These are phyloP conservation scores for Alisma plantagoaquatica DNA, from an alignment of 106 monocot species.

Conservation along the genomic window DNA sequence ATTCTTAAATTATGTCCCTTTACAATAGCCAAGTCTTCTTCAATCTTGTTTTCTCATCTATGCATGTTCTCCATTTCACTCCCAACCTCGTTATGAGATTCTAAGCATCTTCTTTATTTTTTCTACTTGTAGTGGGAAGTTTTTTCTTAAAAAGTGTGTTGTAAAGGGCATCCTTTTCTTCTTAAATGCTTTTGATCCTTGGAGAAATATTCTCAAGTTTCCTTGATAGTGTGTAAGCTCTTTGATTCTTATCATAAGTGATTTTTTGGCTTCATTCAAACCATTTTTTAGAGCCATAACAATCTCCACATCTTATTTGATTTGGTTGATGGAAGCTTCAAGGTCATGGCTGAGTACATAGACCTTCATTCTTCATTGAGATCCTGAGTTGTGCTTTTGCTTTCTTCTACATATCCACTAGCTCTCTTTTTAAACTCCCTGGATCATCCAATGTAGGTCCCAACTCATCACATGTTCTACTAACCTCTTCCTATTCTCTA, in stretches of 20 bases:
- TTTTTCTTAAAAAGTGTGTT: conserved; percentile 54
- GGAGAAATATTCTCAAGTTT: conserved; percentile 55
- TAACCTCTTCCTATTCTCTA: conserved; percentile 38
- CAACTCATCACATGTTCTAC: conserved; percentile 30
- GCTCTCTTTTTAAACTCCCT: conserved; percentile 55
- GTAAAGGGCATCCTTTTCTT: conserved; percentile 69
- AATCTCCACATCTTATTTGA: conserved; percentile 42
- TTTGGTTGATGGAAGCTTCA: conserved; percentile 37
- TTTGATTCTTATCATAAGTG: conserved; percentile 68
- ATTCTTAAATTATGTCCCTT: conserved; percentile 78
- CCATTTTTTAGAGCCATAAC: conserved; percentile 45
- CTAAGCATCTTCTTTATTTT: conserved; percentile 82
- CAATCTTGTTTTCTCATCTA: conserved; percentile 45
- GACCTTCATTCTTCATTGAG: conserved; percentile 52
- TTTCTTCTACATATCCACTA: conserved; percentile 46
- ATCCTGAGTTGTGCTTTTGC: conserved; percentile 24
- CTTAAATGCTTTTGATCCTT: conserved; percentile 37
- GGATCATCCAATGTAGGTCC: conserved; percentile 29
- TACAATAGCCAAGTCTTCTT: conserved; percentile 70
- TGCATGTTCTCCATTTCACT: conserved; percentile 52
- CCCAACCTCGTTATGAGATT: conserved; percentile 45
- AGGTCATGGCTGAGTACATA: conserved; percentile 45
- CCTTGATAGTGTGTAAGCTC: conserved; percentile 41
- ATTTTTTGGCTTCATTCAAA: conserved; percentile 57
- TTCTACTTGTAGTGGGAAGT: conserved; percentile 36